Base-by-base conservation (phyloP, 192 early-diverging fungal species). In the Umbelopsis vinacea region DNA sequence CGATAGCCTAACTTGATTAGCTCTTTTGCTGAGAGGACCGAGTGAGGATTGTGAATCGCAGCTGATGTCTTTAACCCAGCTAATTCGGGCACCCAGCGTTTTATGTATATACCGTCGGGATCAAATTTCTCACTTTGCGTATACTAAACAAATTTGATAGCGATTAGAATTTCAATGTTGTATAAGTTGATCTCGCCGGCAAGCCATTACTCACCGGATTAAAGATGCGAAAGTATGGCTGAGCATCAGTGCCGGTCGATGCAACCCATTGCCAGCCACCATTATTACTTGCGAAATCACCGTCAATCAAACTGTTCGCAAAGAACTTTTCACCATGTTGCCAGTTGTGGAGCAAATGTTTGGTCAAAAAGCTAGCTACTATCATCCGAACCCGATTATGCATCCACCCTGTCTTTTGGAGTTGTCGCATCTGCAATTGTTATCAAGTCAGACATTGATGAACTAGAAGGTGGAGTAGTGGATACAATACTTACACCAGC, bases 261-360 rank as follows among this genome's bases (percentile, higher is more conserved):
- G 89, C 91, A 38, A 81, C 78, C 88, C 86, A 90, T 69, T 89
- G 89, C 89, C 89, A 92, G 24, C 87, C 85, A 8, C 90, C 90
- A 69, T 93, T 93, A 74, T 90, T 92, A n/a, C 68, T 76, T 9
- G 89, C 82, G 33, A 89, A 81, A 69, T 93, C 92, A 19, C 89
- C 88, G 69, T 93, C 92, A 68, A 93, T 82, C 48, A 91, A 73
- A 66, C 87, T 52, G 38, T 77, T 68, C 82, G 88, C 87, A 68
- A 93, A 91, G 63, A 81, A 88, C 43, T 80, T 74, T 72, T 93
- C 92, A n/a, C 92, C 92, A n/a, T 74, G n/a, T 57, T 81, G 76
- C 92, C 92, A 93, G 78, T 89, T 86, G 68, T 92, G 79, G 46
- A 84, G 47, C 43, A 86, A 70, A 53, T 86, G 82, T 68, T 73